phyloP scores from a whole-genome alignment of 2,329 filamentous ascomycete genomes.

The Arthrobotrys conoides region DNA sequence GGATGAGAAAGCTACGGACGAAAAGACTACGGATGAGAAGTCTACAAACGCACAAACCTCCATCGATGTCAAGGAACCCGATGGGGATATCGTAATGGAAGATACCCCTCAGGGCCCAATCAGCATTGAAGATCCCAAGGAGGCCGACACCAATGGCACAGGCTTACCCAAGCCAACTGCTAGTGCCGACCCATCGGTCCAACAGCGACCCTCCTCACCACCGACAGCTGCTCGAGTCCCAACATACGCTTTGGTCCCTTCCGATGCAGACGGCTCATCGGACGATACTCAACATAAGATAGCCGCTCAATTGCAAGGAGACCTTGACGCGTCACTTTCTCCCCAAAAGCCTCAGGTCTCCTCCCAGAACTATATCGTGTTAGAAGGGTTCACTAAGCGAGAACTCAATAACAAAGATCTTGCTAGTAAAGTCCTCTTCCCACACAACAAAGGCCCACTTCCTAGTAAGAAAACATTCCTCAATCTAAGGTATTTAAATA shows the following conservation, averaged over 20 bases:
- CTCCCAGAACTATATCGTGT: slow-evolving; percentile 67
- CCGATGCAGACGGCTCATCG: slow-evolving; percentile 35
- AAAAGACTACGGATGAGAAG: no score
- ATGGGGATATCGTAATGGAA: slow-evolving; percentile 51
- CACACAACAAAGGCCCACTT: slow-evolving; percentile 70
- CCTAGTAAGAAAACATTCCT: slow-evolving; percentile 68
- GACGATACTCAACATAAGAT: slow-evolving; percentile 55
- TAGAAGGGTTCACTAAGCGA: slow-evolving; percentile 73
- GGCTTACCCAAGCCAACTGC: not conserved
- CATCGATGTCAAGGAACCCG: slow-evolving; percentile 24
- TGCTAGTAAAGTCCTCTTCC: slow-evolving; percentile 73
- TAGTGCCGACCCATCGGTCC: slow-evolving; percentile 12
- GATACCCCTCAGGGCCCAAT: slow-evolving; percentile 18
- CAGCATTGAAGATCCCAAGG: not conserved
- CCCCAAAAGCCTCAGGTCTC: slow-evolving; percentile 31
- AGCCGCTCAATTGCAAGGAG: slow-evolving; percentile 51
- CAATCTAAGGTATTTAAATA: not conserved
- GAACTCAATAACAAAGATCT: slow-evolving; percentile 71
- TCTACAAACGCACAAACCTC: slow-evolving; percentile 13
- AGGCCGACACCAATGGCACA: slow-evolving; percentile 5
- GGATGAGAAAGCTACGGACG: not conserved
- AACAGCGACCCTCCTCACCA: slow-evolving; percentile 6
- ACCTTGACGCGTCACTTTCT: slow-evolving; percentile 48
- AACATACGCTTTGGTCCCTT: slow-evolving; percentile 61
- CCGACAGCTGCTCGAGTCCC: slow-evolving; percentile 46